Percentiles rank a stretch among this genome's conserved stretches.
phyloP scores from a whole-genome alignment of 2,329 filamentous ascomycete genomes.

The Microascus cirrosus region DNA sequence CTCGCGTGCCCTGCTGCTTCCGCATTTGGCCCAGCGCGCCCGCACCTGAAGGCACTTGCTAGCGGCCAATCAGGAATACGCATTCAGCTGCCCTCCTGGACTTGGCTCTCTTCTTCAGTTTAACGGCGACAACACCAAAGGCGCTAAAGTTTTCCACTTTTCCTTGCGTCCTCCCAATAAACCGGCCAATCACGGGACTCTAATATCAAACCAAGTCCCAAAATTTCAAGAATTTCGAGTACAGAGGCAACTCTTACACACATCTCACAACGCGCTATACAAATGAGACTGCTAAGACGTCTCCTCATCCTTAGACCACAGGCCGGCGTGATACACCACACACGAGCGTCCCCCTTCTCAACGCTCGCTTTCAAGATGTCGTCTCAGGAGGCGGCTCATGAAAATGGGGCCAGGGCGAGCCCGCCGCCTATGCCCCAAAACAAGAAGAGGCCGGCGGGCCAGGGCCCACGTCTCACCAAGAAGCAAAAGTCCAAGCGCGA shows the following conservation, averaged over 20 bases:
- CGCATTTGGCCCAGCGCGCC: too few species aligned
- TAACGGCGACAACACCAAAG: background rate
- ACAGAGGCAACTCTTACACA: background rate
- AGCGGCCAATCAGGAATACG: background rate
- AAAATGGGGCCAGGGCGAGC: background rate
- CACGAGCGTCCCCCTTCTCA: background rate
- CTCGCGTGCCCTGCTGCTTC: too few species aligned
- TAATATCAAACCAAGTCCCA: background rate
- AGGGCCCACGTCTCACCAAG: slow-evolving; percentile 7
- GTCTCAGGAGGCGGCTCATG: background rate
- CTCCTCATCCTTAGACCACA: background rate
- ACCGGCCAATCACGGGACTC: background rate
- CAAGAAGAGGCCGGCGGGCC: background rate
- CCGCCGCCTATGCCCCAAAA: background rate
- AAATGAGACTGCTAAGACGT: background rate
- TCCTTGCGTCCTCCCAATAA: background rate
- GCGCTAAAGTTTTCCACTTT: background rate
- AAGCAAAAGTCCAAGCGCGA: slow-evolving; percentile 45
- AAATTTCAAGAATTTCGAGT: background rate
- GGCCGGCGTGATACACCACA: background rate
- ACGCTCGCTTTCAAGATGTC: background rate
- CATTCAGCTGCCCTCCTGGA: background rate
- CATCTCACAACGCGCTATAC: background rate
- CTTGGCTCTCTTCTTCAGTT: background rate
- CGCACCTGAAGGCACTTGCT: too few species aligned